These are phyloP conservation scores for Hortiboletus rubellus DNA, from an alignment of 1,284 basidiomycete species.

Conservation along the genomic window DNA sequence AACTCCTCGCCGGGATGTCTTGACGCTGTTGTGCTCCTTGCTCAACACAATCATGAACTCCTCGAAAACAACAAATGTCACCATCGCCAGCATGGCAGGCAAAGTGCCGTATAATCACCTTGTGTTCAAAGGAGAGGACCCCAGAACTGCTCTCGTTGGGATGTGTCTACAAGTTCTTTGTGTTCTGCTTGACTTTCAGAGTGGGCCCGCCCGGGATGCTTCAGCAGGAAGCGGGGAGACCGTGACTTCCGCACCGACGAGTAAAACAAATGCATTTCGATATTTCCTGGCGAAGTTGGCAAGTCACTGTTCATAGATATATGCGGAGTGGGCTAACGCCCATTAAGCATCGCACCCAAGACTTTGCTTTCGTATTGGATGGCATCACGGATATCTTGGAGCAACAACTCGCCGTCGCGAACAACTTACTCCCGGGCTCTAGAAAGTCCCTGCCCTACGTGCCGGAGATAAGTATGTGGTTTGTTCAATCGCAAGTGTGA, in stretches of 20 bases:
- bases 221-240: constrained; percentile 43
- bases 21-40: constrained; percentile 87
- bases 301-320: constrained; percentile 30
- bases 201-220: constrained; percentile 64
- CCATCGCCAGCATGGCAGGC: constrained; percentile 62
- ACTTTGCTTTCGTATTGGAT: constrained; percentile 80
- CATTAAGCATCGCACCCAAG: constrained; percentile 78
- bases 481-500: constrained; percentile 2
- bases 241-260: constrained; percentile 51
- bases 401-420: constrained; percentile 71
- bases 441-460: constrained; percentile 79
- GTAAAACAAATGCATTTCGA: constrained; percentile 83
- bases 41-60: constrained; percentile 87
- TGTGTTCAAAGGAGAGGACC: constrained; percentile 84
- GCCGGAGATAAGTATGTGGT: constrained; percentile 70
- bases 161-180: constrained; percentile 76
- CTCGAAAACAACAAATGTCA: constrained; percentile 45
- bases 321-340: constrained; percentile 8
- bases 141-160: constrained; percentile 67
- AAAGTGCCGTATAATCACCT: constrained; percentile 86
- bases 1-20: constrained; percentile 75
- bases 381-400: constrained; percentile 73
- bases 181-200: constrained; percentile 80
- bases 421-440: constrained; percentile 80
- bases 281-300: constrained; percentile 89